Evolutionary conservation across 345 rosid species (phyloP), one percentile per base, ranked within the genome.

Genomic region (Hibiscus tridactylites): DNA sequence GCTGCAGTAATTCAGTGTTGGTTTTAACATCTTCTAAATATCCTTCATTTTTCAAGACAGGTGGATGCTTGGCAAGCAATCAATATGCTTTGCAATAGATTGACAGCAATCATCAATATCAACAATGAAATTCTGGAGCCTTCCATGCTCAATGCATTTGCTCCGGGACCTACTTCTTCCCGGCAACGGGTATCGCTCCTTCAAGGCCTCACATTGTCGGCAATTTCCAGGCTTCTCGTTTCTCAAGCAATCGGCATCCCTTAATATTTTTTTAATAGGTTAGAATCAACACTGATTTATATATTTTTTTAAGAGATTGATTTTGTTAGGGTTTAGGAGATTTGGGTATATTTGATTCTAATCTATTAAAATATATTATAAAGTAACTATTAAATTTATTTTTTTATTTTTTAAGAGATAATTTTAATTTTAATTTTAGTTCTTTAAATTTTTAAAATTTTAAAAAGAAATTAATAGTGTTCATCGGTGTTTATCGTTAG

Each of bases 181-280:
- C 86, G 80, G 60, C 85, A 80, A 74, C 91, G 84, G 29, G 91
- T 91, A 50, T 87, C 39, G 91, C 90, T 69, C 90, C 91, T 79
- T 89, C 91, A 74, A 39, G 84, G 67, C 84, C 85, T 87, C 71
- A 87, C 89, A 68, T 83, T 84, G 44, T 39, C 44, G 9, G 44
- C 3, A 75, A 53, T 79, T 77, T 39, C 88, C 86, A 10, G 91
- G 94, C 78, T 4, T 15, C 13, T 15, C 49, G 31, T 13, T 10
- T 44, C 16, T 39, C 53, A 10, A 35, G 47, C 3, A 16, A 35
- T 4, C 26, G 0, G 24, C 2, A 62, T 8, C 13, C n/a, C 15
- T 16, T 35, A n/a, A 35, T 62, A 35, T 21, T 21, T 21, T 21
- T 21, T 21, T 21, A 21, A 21, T 21, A 21, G 21, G 21, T 21